Conservation (phyloP, 345 rosid genomes). For the Clausena lansium region DNA sequence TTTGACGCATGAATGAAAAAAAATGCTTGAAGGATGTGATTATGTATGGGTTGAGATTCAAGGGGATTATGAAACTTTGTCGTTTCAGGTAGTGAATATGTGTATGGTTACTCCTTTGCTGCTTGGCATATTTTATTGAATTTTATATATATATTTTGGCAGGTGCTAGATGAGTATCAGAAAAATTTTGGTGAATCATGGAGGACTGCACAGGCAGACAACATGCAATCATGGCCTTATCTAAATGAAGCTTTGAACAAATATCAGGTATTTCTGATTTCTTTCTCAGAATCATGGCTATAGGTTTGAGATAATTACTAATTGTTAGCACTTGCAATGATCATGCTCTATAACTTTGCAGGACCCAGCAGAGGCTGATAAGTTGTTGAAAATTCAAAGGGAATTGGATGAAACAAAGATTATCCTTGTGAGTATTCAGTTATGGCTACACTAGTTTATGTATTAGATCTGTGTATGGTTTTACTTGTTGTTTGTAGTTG, state of each 20-base stretch:
- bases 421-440: conserved; percentile 69
- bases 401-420: conserved; percentile 98
- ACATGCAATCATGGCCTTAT: conserved; percentile 76
- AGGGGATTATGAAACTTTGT: neutral
- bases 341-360: conserved; percentile 29
- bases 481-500: neutral
- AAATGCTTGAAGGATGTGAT: neutral
- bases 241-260: conserved; percentile 69
- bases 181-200: conserved; percentile 88
- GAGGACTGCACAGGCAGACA: conserved; percentile 65
- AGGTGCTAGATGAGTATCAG: conserved; percentile 93
- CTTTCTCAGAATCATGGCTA: conserved; percentile 7
- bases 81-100: neutral
- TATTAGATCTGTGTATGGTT: neutral
- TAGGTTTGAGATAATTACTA: neutral
- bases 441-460: neutral
- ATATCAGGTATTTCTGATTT: conserved; percentile 59
- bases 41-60: neutral
- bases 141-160: neutral
- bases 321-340: neutral
- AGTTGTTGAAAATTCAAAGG: conserved; percentile 92
- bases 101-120: neutral
- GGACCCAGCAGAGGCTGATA: conserved; percentile 99
- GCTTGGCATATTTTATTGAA: neutral
- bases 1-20: neutral